These are phyloP conservation scores for Clonostachys rosea DNA, from an alignment of 2,329 filamentous ascomycete species.

Conservation along the genomic window DNA sequence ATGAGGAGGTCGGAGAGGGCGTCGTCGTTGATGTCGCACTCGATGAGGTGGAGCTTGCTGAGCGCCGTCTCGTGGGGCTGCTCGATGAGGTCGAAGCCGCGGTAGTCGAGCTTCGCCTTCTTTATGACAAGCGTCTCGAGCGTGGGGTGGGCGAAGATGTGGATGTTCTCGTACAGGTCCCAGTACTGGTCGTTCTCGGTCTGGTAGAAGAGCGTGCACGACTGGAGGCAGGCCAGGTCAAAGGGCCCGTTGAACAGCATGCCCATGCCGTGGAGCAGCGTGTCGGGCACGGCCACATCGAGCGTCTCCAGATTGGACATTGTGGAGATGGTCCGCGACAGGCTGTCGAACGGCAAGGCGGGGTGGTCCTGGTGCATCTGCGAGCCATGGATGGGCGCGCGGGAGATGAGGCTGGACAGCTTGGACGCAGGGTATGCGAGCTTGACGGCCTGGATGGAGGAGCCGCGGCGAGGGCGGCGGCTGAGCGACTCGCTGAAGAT, in stretches of 20 bases:
- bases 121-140: constrained; percentile 38
- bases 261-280: constrained; percentile 38
- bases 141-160: constrained; percentile 44
- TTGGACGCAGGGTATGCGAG: constrained; percentile 38
- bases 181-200: constrained; percentile 36
- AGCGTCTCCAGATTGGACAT: constrained; percentile 45
- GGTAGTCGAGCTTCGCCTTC: constrained; percentile 38
- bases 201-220: constrained; percentile 42
- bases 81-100: constrained; percentile 41
- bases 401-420: constrained; percentile 32
- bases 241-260: constrained; percentile 45
- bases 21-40: constrained; percentile 44
- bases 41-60: constrained; percentile 35
- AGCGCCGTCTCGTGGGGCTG: constrained; percentile 39
- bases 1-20: constrained; percentile 28
- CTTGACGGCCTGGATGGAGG: constrained; percentile 36
- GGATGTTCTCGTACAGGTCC: constrained; percentile 46
- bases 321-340: constrained; percentile 39
- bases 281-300: constrained; percentile 37
- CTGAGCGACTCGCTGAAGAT: constrained; percentile 41
- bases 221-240: constrained; percentile 40
- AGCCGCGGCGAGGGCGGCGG: constrained; percentile 39
- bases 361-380: constrained; percentile 12
- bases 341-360: constrained; percentile 29
- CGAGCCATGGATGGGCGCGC: constrained; percentile 24